Percentiles rank a stretch among this genome's conserved stretches.
Conservation (phyloP, 2,329 filamentous ascomycete species). For the Penicillium aurantiogriseum region DNA sequence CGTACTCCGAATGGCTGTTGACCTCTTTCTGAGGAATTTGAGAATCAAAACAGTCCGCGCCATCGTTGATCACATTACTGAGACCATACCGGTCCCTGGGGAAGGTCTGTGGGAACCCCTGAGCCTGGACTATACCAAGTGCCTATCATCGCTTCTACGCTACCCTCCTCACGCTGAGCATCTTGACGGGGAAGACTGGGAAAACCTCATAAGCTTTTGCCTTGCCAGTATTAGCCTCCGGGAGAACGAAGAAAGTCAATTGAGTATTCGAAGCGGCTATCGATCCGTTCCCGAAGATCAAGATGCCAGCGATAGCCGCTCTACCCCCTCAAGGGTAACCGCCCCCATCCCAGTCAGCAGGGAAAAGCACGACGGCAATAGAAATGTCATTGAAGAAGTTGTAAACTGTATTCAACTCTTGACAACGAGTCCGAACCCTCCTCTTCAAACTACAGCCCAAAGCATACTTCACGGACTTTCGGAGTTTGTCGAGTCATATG, state of each 20-base stretch:
- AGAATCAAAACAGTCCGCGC: constrained; percentile 75
- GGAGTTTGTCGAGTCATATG: constrained; percentile 60
- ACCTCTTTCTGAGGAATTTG: constrained; percentile 66
- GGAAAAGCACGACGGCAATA: constrained; percentile 30
- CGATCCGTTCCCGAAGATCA: constrained; percentile 29
- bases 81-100: constrained; percentile 64
- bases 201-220: constrained; percentile 68
- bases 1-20: constrained; percentile 69
- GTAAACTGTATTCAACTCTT: constrained; percentile 66
- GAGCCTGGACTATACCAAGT: constrained; percentile 73
- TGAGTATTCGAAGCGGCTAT: constrained; percentile 30
- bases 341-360: constrained; percentile 27
- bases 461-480: constrained; percentile 58
- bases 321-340: constrained; percentile 33
- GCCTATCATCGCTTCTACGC: constrained; percentile 67
- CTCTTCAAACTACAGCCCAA: constrained; percentile 57
- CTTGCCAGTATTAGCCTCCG: constrained; percentile 54
- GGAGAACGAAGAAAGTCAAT: constrained; percentile 29
- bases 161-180: constrained; percentile 78
- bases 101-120: constrained; percentile 68
- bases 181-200: constrained; percentile 68
- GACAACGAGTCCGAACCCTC: constrained; percentile 65
- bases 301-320: constrained; percentile 26
- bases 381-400: constrained; percentile 52
- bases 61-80: constrained; percentile 76